Evolutionary conservation across 2,329 filamentous ascomycete genomes (phyloP), one percentile per base, ranked within the genome.

Genomic region (Xylariaceae sp.): DNA sequence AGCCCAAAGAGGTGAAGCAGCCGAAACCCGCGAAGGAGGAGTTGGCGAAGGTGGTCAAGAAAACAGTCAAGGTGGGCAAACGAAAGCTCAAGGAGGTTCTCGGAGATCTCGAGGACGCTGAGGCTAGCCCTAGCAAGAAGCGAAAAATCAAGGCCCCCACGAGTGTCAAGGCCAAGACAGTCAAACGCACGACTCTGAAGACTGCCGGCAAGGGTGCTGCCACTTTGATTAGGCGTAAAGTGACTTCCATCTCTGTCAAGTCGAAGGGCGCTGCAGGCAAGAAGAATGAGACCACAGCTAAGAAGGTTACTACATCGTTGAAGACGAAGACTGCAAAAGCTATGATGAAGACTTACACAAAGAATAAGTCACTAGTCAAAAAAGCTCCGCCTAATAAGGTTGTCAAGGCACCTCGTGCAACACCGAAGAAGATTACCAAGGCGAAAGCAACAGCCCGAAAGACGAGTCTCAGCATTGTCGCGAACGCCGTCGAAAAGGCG

Each of bases 31-130:
- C 70, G 32, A 77, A 77, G 58, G 66, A 72, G 22, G 68, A 56
- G n/a, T 37, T 64, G 21, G 63, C 62, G 17, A 63, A 65, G 25
- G 51, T 51, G 21, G 53, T 54, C 27, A 62, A 69, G 47, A 64
- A 62, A 32, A 59, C 53, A n/a, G 53, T 55, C 42, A 77, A 73
- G 57, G 68, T 70, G 4, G 69, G 73, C 38, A 82, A 82, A 66
- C 68, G 78, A 48, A 82, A 82, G 66, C 60, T 79, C 3, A 73
- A 75, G 60, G 76, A 79, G 38, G 58, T 77, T 6, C 61, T 77
- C 4, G 73, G 68, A 4, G 72, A 69, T 6, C 58, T 61, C 11
- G 65, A 59, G 0, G 58, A 59, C n/a, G 53, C 48, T 41, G 49
- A 56, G 7, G 55, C 50, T 29, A 55, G 49, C 44, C 54, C 56